A percentile compares a stretch with the other conserved stretches of the same genome.
Conservation (phyloP, 768 basidiomycete genomes). For the Leucocoprinus leucothites region DNA sequence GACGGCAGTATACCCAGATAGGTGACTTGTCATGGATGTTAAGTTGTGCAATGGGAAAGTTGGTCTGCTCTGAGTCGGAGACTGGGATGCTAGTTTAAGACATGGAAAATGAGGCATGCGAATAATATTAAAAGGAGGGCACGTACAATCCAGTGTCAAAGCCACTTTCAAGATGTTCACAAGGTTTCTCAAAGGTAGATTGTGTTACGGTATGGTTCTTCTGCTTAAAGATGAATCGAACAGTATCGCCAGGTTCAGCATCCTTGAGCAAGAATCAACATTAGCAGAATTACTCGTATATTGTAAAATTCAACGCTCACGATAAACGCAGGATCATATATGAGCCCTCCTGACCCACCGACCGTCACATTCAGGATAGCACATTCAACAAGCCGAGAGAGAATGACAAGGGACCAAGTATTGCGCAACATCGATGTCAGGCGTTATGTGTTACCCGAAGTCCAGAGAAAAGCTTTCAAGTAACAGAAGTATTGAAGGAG, state of each 20-base stretch:
- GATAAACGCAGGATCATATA: too few relatives aligned
- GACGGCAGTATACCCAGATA: slow-evolving; percentile 15
- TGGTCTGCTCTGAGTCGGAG: slow-evolving; percentile 32
- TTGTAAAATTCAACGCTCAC: too few relatives aligned
- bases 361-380: too few relatives aligned
- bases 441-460: too few relatives aligned
- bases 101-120: not conserved
- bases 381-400: too few relatives aligned
- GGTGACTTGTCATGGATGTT: slow-evolving; percentile 24
- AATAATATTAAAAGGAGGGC: not conserved
- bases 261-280: slow-evolving; percentile 26
- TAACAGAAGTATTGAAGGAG: too few relatives aligned
- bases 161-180: slow-evolving; percentile 35
- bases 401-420: too few relatives aligned
- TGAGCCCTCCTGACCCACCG: too few relatives aligned
- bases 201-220: slow-evolving; percentile 62
- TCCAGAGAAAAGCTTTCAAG: too few relatives aligned
- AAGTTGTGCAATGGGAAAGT: slow-evolving; percentile 44
- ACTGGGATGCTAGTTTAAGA: slow-evolving; percentile 32
- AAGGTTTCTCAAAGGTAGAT: slow-evolving; percentile 49
- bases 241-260: slow-evolving; percentile 42
- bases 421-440: too few relatives aligned
- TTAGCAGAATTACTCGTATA: not conserved
- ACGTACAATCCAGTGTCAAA: slow-evolving; percentile 62
- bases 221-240: slow-evolving; percentile 50